phyloP scores from a whole-genome alignment of 257 asterid species.

The Nicotiana knightiana region DNA sequence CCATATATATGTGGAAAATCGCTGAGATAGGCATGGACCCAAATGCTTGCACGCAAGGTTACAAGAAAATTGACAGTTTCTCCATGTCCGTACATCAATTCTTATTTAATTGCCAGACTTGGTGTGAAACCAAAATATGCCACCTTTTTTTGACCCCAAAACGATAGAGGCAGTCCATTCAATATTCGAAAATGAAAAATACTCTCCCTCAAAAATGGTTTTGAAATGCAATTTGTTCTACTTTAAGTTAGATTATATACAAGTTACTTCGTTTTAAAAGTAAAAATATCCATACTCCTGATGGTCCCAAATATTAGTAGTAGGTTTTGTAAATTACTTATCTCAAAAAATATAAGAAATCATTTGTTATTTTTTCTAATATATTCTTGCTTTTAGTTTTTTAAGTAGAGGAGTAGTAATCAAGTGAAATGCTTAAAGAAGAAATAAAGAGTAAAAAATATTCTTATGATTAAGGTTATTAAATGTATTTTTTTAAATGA shows the following conservation, averaged over 20 bases:
- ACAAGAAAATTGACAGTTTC: neutral
- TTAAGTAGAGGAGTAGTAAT: neutral
- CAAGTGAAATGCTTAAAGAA: neutral
- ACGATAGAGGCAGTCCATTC: neutral
- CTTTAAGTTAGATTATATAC: neutral
- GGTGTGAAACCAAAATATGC: conserved; percentile 39
- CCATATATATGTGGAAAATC: conserved; percentile 11
- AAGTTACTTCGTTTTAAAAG: neutral
- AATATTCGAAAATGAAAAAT: neutral
- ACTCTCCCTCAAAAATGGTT: neutral
- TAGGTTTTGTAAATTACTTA: too few species aligned
- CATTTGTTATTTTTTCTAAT: too few species aligned
- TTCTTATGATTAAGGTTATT: too few species aligned
- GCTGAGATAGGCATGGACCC: neutral
- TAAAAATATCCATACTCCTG: too few species aligned
- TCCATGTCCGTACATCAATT: neutral
- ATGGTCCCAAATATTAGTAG: neutral
- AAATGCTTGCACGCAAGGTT: conserved; percentile 18
- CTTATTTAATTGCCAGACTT: neutral
- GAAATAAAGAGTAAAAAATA: neutral
- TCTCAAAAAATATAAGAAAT: too few species aligned
- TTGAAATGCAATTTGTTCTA: neutral
- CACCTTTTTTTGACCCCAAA: neutral
- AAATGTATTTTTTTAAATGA: too few species aligned
- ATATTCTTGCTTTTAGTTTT: too few species aligned